Conservation (phyloP, 768 basidiomycete genomes). For the Leccinum disarticulatum region DNA sequence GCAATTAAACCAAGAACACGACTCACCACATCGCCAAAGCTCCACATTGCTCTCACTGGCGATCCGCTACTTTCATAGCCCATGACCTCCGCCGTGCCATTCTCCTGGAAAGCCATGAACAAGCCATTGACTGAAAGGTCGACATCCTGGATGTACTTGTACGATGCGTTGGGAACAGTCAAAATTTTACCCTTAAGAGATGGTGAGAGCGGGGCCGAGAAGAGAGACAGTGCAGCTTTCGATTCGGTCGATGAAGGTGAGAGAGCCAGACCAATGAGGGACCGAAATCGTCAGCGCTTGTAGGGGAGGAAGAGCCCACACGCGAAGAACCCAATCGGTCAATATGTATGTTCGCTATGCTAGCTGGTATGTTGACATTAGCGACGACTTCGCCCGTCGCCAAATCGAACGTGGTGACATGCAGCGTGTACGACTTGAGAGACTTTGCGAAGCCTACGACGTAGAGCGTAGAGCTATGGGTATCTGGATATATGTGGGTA, state of each 20-base stretch:
- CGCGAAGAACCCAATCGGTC: conserved; percentile 33
- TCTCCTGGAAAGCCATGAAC: conserved; percentile 56
- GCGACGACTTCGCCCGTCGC: conserved; percentile 51
- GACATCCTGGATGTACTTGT: conserved; percentile 58
- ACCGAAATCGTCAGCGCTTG: conserved; percentile 2
- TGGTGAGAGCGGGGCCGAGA: conserved; percentile 47
- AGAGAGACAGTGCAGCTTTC: conserved; percentile 17
- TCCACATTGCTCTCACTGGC: conserved; percentile 45
- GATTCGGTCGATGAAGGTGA: conserved; percentile 19
- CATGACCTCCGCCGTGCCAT: conserved; percentile 59
- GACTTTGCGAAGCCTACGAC: conserved; percentile 47
- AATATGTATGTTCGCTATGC: conserved; percentile 36
- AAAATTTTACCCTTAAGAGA: conserved; percentile 48
- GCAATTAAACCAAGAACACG: not conserved
- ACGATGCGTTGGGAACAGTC: conserved; percentile 43
- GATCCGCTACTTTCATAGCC: conserved; percentile 41
- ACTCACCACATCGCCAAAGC: conserved; percentile 56
- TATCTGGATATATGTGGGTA: conserved; percentile 57
- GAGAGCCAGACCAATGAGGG: conserved; percentile 38
- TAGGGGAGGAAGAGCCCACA: conserved; percentile 2
- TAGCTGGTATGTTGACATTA: conserved; percentile 54
- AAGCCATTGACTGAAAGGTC: conserved; percentile 56
- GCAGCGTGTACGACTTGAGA: conserved; percentile 57
- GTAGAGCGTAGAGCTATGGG: conserved; percentile 54
- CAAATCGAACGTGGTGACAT: conserved; percentile 60